Conservation (phyloP, 2,329 filamentous ascomycete species). For the Mollisia scopiformis region DNA sequence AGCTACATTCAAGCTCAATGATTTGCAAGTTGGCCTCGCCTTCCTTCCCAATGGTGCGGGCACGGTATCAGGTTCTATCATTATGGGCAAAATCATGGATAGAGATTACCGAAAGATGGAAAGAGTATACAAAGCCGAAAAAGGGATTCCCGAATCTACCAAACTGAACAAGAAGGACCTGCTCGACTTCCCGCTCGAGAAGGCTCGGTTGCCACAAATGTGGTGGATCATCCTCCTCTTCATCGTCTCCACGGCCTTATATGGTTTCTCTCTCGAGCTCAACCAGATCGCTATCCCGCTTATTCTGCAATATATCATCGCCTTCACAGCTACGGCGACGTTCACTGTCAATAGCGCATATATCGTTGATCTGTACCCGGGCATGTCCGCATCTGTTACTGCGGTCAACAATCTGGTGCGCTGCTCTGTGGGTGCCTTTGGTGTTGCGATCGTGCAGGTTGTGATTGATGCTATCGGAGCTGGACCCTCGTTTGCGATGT, state of each 20-base stretch:
- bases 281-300: conserved; percentile 33
- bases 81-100: conserved; percentile 45
- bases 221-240: conserved; percentile 43
- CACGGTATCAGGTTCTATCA: conserved; percentile 43
- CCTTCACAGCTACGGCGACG: conserved; percentile 39
- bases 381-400: conserved; percentile 37
- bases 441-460: conserved; percentile 28
- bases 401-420: conserved; percentile 40
- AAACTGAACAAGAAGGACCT: conserved; percentile 33
- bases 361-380: conserved; percentile 38
- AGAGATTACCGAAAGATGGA: conserved; percentile 41
- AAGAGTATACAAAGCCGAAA: conserved; percentile 36
- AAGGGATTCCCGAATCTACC: conserved; percentile 35
- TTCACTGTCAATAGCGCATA: conserved; percentile 40
- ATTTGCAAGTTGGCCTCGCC: conserved; percentile 43
- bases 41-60: conserved; percentile 46
- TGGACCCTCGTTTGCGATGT: conserved; percentile 21
- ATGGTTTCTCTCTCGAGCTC: conserved; percentile 37
- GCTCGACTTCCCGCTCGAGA: conserved; percentile 46
- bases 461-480: conserved; percentile 31
- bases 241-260: conserved; percentile 38
- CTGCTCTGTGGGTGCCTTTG: conserved; percentile 37
- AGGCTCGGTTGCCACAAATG: conserved; percentile 37
- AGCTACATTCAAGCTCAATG: conserved; percentile 41
- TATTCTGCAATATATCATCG: conserved; percentile 39